Base-by-base conservation (phyloP, 176 grass and related monocot species). In the Eragrostis curvula region DNA sequence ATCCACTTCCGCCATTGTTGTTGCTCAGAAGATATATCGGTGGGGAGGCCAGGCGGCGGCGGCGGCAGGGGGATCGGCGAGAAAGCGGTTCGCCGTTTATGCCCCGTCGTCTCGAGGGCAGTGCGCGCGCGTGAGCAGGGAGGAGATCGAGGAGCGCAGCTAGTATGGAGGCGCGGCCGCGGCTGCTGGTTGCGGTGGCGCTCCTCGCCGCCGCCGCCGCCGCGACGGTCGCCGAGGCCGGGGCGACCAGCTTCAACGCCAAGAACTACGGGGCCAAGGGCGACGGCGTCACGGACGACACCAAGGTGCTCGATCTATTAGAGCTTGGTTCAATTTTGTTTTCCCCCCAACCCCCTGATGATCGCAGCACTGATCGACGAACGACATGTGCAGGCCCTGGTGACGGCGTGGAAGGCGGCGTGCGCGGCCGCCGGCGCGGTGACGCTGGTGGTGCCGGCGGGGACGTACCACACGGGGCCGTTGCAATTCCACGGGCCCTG, bases 401-500 rank as follows among this genome's bases (percentile, higher is more conserved):
- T 88, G 81, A 9, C 75, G 9, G 68, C 88, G 36, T 94, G 91
- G 88, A 76, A 86, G 51, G 82, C 79, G 39, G 91, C 85, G 23
- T 90, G 91, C 39, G 27, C 21, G 23, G 17, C 85, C 21, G 70
- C 70, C 0, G 92, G 88, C 5, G 79, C 28, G 12, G 91, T 90
- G 48, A 86, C 68, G 21, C 7, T 88, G 43, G 46, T 77, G 72
- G 45, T 88, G 50, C 85, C 85, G 13, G n/a, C 72, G 8, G 88
- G 88, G 62, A 83, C 79, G 0, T 94, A 88, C 77, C 47, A 79
- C 66, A 40, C 86, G 24, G 80, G 85, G 0, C 88, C 88, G 16
- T 74, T 88, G 52, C 65, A 88, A 51, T 94, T 94, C 62, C 78
- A 42, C 11, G 88, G 91, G 1, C 91, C 91, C 8, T 90, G 91